These are phyloP conservation scores for Limtongia smithiae DNA, from an alignment of 805 yeast genomes.

Conservation along the genomic window DNA sequence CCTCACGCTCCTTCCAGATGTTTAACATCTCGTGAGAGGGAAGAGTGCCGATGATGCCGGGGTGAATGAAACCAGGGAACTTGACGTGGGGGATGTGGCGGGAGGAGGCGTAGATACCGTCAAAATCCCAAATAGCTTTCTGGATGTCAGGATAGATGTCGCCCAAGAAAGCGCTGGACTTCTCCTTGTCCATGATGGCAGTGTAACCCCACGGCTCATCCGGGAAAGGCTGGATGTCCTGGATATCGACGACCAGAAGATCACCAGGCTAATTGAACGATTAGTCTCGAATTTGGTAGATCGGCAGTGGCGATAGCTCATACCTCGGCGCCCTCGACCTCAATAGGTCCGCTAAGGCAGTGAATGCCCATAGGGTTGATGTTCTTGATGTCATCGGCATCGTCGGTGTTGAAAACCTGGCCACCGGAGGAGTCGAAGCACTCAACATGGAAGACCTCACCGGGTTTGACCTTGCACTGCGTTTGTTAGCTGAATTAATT, in stretches of 20 bases:
- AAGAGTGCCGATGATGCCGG: slow-evolving; percentile 51
- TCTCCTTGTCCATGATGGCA: slow-evolving; percentile 48
- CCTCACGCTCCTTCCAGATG: slow-evolving; percentile 48
- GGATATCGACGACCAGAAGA: slow-evolving; percentile 46
- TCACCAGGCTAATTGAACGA: slow-evolving; percentile 42
- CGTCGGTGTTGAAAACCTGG: slow-evolving; percentile 46
- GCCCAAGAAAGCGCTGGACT: slow-evolving; percentile 51
- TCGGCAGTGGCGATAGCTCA: not conserved
- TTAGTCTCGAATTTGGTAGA: not conserved
- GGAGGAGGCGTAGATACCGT: slow-evolving; percentile 49
- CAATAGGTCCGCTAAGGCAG: slow-evolving; percentile 50
- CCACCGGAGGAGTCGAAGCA: slow-evolving; percentile 57
- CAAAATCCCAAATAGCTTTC: slow-evolving; percentile 52
- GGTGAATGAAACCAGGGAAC: slow-evolving; percentile 51
- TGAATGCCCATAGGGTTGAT: slow-evolving; percentile 48
- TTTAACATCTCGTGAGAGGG: slow-evolving; percentile 44
- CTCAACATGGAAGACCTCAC: slow-evolving; percentile 48
- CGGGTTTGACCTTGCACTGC: slow-evolving; percentile 38
- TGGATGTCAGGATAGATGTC: slow-evolving; percentile 50
- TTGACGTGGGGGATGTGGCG: slow-evolving; percentile 50
- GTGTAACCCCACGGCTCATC: slow-evolving; percentile 55
- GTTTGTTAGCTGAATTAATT: not conserved
- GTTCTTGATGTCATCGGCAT: slow-evolving; percentile 47
- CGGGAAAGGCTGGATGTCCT: slow-evolving; percentile 52
- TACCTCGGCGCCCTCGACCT: slow-evolving; percentile 43